These are phyloP conservation scores for Aspergillus indologenus DNA, from an alignment of 495 filamentous ascomycete genomes.

Conservation along the genomic window DNA sequence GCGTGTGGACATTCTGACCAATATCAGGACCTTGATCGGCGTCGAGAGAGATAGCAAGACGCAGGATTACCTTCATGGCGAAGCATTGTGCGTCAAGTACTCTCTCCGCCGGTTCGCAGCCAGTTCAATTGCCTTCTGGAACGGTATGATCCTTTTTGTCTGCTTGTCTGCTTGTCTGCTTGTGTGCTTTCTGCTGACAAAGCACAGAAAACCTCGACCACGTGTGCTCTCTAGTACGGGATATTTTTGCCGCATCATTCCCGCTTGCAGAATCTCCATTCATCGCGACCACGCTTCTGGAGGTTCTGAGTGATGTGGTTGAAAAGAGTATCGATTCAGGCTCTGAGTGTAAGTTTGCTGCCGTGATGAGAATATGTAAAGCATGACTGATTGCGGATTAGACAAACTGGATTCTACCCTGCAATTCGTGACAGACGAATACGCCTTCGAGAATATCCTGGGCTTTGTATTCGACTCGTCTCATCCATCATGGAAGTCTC, in stretches of 20 bases:
- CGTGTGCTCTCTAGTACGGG: slow-evolving; percentile 26
- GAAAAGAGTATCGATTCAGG: slow-evolving; percentile 33
- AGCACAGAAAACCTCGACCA: slow-evolving; percentile 28
- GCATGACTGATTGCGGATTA: slow-evolving; percentile 11
- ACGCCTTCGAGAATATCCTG: slow-evolving; percentile 29
- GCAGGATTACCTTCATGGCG: slow-evolving; percentile 67
- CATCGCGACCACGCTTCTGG: slow-evolving; percentile 37
- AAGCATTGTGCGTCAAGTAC: slow-evolving; percentile 49
- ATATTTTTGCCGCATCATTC: slow-evolving; percentile 29
- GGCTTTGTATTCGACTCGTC: slow-evolving; percentile 31
- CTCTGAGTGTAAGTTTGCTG: slow-evolving; percentile 26
- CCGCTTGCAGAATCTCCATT: slow-evolving; percentile 36
- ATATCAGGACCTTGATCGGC: slow-evolving; percentile 48
- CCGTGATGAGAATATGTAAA: neutral
- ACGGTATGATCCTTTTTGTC: slow-evolving; percentile 30
- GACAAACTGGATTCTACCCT: slow-evolving; percentile 23
- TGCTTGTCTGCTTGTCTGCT: neutral
- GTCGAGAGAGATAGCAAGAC: slow-evolving; percentile 29
- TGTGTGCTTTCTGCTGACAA: slow-evolving; percentile 6
- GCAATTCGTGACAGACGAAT: slow-evolving; percentile 26
- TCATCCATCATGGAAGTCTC: slow-evolving; percentile 29
- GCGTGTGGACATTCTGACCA: slow-evolving; percentile 46
- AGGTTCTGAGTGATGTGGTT: slow-evolving; percentile 39
- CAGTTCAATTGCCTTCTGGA: slow-evolving; percentile 34
- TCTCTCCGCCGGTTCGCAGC: slow-evolving; percentile 40